Conservation (phyloP, 352 stramenopile species). For the Phytophthora meadii region DNA sequence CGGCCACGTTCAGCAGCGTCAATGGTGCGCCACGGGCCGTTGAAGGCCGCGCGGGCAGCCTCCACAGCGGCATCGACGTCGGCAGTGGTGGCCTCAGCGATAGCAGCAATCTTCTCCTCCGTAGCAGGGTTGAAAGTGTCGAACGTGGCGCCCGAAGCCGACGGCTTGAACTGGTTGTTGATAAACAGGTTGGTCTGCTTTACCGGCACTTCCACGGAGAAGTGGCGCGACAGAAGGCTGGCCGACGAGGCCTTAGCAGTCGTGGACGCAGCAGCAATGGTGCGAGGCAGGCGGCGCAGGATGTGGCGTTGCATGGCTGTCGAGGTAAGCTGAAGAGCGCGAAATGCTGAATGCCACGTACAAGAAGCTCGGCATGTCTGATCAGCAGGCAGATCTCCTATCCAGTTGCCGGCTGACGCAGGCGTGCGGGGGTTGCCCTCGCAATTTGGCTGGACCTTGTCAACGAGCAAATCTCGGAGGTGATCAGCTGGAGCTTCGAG, state of each 20-base stretch:
- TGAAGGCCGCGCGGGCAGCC: slow-evolving; percentile 69
- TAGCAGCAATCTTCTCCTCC: slow-evolving; percentile 71
- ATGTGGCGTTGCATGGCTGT: slow-evolving; percentile 52
- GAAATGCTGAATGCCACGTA: slow-evolving; percentile 29
- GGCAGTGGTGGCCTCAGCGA: slow-evolving; percentile 57
- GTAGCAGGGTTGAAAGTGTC: slow-evolving; percentile 79
- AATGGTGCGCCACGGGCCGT: slow-evolving; percentile 69
- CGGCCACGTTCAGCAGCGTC: slow-evolving; percentile 42
- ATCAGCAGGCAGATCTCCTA: slow-evolving; percentile 12
- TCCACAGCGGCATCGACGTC: slow-evolving; percentile 78
- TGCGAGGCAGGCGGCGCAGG: slow-evolving; percentile 43
- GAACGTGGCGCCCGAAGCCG: slow-evolving; percentile 71
- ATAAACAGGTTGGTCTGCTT: slow-evolving; percentile 87
- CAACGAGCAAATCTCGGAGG: slow-evolving; percentile 28
- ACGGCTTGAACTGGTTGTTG: slow-evolving; percentile 83
- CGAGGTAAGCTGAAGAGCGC: slow-evolving; percentile 11
- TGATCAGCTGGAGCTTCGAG: slow-evolving; percentile 29
- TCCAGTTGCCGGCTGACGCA: slow-evolving; percentile 17
- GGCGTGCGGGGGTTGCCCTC: background rate
- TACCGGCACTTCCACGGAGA: slow-evolving; percentile 43
- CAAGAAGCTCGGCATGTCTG: slow-evolving; percentile 4
- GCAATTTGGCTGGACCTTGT: slow-evolving; percentile 10
- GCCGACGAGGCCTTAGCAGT: slow-evolving; percentile 22
- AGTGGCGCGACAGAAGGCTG: slow-evolving; percentile 32
- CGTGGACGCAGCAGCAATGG: slow-evolving; percentile 18